Evolutionary conservation across 345 rosid genomes (phyloP).

Genomic region (Eucalyptus polyanthemos): DNA sequence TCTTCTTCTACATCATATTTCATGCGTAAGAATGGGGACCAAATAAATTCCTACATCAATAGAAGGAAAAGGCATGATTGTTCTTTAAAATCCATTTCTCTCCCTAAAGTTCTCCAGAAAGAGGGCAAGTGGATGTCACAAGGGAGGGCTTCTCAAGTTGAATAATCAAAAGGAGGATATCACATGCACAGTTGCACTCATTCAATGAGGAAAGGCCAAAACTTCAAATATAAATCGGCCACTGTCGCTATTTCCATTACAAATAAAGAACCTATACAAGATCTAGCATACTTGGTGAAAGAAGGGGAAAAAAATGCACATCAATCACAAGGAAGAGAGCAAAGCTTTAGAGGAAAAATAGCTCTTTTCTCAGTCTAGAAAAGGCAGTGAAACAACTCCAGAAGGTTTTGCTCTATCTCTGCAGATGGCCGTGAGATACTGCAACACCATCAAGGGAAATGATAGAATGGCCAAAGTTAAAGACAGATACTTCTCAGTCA

Average conservation of each 20-base stretch:
- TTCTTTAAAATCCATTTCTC: background rate
- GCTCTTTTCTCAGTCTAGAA: background rate
- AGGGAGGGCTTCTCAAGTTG: background rate
- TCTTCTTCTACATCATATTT: background rate
- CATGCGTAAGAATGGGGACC: background rate
- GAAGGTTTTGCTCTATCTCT: background rate
- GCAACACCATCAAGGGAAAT: background rate
- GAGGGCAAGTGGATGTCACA: background rate
- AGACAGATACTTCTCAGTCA: constrained; percentile 3
- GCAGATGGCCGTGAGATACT: background rate
- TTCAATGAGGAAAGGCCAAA: background rate
- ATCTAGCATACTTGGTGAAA: background rate
- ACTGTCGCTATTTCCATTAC: background rate
- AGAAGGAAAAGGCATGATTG: background rate
- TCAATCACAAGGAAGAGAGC: background rate
- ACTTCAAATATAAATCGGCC: background rate
- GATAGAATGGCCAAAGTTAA: background rate
- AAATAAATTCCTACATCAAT: background rate
- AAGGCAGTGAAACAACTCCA: background rate
- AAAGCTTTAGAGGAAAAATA: background rate
- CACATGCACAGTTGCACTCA: background rate
- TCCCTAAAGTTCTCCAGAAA: background rate
- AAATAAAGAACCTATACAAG: background rate
- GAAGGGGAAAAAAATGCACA: background rate
- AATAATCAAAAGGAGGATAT: background rate